These are phyloP conservation scores for Epichloe gansuensis DNA, from an alignment of 2,329 filamentous ascomycete genomes.

Conservation along the genomic window DNA sequence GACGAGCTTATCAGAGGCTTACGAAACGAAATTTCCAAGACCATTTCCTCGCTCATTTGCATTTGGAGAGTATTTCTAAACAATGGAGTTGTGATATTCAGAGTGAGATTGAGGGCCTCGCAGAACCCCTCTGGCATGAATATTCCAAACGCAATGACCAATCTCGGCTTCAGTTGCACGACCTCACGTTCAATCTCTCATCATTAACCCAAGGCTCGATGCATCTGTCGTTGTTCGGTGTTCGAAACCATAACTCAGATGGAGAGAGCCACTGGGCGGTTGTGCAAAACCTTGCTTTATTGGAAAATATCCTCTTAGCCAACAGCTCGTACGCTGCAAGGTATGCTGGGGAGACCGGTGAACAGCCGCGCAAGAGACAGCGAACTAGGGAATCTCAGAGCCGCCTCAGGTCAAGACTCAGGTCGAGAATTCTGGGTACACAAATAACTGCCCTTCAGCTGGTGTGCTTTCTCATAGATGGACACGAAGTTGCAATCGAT, in stretches of 20 bases:
- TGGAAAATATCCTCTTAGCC: slow-evolving; percentile 38
- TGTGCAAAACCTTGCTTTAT: slow-evolving; percentile 43
- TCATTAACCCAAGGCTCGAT: slow-evolving; percentile 32
- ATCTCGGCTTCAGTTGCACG: slow-evolving; percentile 65
- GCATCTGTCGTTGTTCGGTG: slow-evolving; percentile 36
- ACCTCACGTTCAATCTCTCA: slow-evolving; percentile 49
- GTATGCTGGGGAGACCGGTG: slow-evolving; percentile 18
- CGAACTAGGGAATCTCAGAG: slow-evolving; percentile 30
- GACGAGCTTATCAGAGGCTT: slow-evolving; percentile 49
- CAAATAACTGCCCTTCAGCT: slow-evolving; percentile 44
- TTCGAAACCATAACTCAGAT: slow-evolving; percentile 39
- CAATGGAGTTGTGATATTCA: slow-evolving; percentile 29
- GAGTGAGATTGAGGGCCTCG: slow-evolving; percentile 48
- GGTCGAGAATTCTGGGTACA: slow-evolving; percentile 29
- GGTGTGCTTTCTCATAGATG: slow-evolving; percentile 43
- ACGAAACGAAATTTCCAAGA: slow-evolving; percentile 67
- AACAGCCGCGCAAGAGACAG: slow-evolving; percentile 41
- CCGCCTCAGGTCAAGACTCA: slow-evolving; percentile 37
- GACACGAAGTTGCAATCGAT: slow-evolving; percentile 32
- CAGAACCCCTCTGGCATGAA: slow-evolving; percentile 62
- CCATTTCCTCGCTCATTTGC: slow-evolving; percentile 55
- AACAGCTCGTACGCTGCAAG: slow-evolving; percentile 12
- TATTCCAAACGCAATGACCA: slow-evolving; percentile 62
- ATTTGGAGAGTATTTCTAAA: slow-evolving; percentile 44
- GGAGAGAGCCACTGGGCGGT: slow-evolving; percentile 50